Base-by-base conservation (phyloP, 768 basidiomycete genomes). In the Pleurotus tuber-regium region DNA sequence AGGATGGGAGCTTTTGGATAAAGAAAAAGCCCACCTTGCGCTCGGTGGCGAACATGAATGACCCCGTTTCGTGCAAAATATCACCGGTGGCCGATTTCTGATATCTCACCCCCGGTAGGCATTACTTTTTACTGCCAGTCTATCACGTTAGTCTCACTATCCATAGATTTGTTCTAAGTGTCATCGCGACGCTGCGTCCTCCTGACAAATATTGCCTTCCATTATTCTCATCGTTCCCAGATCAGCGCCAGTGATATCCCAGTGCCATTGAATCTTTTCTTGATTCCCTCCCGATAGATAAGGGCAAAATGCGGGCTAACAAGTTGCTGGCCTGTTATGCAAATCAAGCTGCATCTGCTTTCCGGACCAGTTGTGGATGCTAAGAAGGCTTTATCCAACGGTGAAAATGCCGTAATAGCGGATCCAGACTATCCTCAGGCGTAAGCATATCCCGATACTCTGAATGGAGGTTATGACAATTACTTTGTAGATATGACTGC, bases 341-440 rank as follows among this genome's bases (percentile, higher is more conserved):
- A 7, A 70, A 70, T 57, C 58, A 68, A 8, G 64, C 70, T 4
- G 71, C 67, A 64, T 50, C 48, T 69, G 23, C 30, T 70, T 4
- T 61, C 66, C 1, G 67, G 66, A 10, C 44, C 41, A 6, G 68
- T 62, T 1, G 47, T 54, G 30, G 59, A 63, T 50, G 50, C 57
- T 36, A 40, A 60, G 50, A 63, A 66, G 51, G 70, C 71, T n/a
- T 49, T 70, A n/a, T 14, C 61, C 28, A 68, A 69, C 44, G 70
- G 65, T 9, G 53, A 64, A 38, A 41, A 51, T 11, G 63, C 70
- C n/a, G 60, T 63, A 31, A 50, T 43, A 26, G 47, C 48, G 11
- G 60, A 71, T 48, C 55, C 61, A 23, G 52, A 40, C 21, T 71
- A 72, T 53, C 56, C 42, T 10, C 71, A 70, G 59, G 61, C 60